phyloP scores from a whole-genome alignment of 345 rosid species.

The Psidium guajava region DNA sequence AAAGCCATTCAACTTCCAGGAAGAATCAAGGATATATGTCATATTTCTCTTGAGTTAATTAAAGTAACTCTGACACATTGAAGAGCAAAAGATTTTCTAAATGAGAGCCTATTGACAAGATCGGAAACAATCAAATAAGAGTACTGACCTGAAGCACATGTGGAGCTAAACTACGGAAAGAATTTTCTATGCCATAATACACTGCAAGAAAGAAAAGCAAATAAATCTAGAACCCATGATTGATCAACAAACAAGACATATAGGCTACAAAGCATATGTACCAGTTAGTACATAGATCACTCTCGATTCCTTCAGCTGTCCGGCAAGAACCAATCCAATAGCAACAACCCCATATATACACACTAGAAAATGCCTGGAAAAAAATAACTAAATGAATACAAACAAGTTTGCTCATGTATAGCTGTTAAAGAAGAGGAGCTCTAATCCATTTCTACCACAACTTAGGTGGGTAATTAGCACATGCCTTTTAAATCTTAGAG shows the following conservation, averaged over 20 bases:
- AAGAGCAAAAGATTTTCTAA: not conserved
- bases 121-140: not conserved
- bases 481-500: not conserved
- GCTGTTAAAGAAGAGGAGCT: not conserved
- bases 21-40: not conserved
- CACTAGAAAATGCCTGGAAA: constrained; percentile 67
- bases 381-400: not conserved
- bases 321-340: constrained; percentile 67
- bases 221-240: not conserved
- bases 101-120: not conserved
- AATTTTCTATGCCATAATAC: constrained; percentile 65
- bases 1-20: not conserved
- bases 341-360: constrained; percentile 66
- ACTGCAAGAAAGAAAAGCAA: constrained; percentile 33
- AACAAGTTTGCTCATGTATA: not conserved
- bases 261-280: constrained; percentile 6
- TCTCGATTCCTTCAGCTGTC: constrained; percentile 49
- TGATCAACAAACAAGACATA: not conserved
- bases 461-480: not conserved
- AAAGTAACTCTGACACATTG: not conserved
- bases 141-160: constrained; percentile 57
- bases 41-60: not conserved
- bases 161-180: constrained; percentile 62
- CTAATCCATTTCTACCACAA: not conserved
- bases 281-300: constrained; percentile 50